A percentile compares a stretch with the other conserved stretches of the same genome.
Conservation (phyloP, 768 basidiomycete species). For the Daedaleopsis sinensis region DNA sequence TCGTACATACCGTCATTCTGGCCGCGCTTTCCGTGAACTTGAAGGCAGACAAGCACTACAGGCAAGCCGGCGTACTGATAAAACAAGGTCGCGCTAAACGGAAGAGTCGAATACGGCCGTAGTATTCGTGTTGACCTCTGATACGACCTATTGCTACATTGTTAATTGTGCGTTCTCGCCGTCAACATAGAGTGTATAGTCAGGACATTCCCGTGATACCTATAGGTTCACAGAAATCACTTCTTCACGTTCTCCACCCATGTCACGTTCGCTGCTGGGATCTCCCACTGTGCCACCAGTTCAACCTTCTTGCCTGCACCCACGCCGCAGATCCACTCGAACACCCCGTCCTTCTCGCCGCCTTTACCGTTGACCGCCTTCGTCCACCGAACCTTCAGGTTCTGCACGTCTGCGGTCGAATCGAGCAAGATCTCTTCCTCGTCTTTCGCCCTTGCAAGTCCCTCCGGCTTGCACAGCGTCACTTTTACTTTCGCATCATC, state of each 20-base stretch:
- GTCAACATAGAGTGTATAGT: no score
- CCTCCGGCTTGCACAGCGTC: not conserved
- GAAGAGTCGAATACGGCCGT: no score
- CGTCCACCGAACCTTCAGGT: conserved; percentile 38
- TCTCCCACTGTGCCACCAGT: conserved; percentile 57
- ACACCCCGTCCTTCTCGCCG: conserved; percentile 57
- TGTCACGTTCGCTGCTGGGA: conserved; percentile 39
- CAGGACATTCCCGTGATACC: no score
- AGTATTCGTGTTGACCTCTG: no score
- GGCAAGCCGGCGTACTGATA: no score
- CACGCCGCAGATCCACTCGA: conserved; percentile 55
- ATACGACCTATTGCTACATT: no score
- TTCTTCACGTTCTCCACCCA: conserved; percentile 24
- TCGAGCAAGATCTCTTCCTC: conserved; percentile 42
- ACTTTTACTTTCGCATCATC: not conserved
- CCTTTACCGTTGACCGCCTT: conserved; percentile 45
- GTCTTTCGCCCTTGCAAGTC: conserved; percentile 25
- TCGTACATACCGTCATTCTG: conserved; percentile 60
- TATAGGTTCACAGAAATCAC: not conserved
- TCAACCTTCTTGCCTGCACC: conserved; percentile 44
- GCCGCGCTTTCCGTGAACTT: conserved; percentile 33
- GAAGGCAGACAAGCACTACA: no score
- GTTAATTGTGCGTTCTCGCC: no score
- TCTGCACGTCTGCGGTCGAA: conserved; percentile 37
- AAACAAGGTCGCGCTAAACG: no score